Conservation (phyloP, 257 asterid species). For the Prunella vulgaris region DNA sequence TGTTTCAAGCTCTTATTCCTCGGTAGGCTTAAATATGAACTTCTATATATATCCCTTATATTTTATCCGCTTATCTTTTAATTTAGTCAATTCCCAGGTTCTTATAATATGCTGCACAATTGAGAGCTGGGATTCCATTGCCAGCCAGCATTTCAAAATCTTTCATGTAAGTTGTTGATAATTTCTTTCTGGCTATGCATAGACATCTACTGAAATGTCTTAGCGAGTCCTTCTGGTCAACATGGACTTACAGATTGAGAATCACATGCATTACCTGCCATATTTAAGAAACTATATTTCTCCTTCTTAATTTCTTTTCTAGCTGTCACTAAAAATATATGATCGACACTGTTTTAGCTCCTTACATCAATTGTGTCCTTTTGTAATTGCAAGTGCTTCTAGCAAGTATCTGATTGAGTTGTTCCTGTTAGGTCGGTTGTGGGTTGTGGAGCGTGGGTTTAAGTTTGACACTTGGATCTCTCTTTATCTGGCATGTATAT, state of each 20-base stretch:
- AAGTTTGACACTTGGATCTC: slow-evolving; percentile 59
- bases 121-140: slow-evolving; percentile 39
- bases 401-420: slow-evolving; percentile 16
- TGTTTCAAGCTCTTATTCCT: slow-evolving; percentile 55
- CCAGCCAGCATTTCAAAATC: slow-evolving; percentile 33
- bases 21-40: slow-evolving; percentile 36
- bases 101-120: slow-evolving; percentile 37
- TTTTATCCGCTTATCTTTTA: slow-evolving; percentile 3
- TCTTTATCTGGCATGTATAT: slow-evolving; percentile 81
- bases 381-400: not conserved
- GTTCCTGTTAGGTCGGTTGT: slow-evolving; percentile 43
- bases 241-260: not conserved
- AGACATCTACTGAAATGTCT: not conserved
- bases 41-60: not conserved
- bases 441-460: slow-evolving; percentile 44
- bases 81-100: slow-evolving; percentile 38
- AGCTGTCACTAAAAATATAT: not conserved
- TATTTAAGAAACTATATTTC: not conserved
- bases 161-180: slow-evolving; percentile 55
- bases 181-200: not conserved
- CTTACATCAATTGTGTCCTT: not conserved
- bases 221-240: not conserved
- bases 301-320: not conserved
- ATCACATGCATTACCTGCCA: not conserved
- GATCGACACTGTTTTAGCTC: slow-evolving; percentile 3